Conservation (phyloP, 176 grass and related monocot species). For the Eremochloa ophiuroides region DNA sequence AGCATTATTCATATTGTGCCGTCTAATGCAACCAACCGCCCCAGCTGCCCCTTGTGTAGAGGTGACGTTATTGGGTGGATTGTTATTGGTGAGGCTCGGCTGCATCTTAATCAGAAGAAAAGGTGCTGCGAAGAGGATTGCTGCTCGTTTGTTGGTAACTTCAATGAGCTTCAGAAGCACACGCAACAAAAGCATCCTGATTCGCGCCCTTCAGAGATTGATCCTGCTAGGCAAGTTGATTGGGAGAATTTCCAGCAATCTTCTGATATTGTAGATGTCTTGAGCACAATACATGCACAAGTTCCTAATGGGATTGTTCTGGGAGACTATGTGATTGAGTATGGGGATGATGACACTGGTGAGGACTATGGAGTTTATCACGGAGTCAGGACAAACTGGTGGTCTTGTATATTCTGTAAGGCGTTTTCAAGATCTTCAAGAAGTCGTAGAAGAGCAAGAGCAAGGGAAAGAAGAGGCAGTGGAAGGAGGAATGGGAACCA, state of each 20-base stretch:
- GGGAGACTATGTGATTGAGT: constrained; percentile 97
- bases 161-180: constrained; percentile 87
- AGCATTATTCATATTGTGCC: constrained; percentile 72
- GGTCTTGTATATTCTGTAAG: constrained; percentile 85
- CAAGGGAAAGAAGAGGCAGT: constrained; percentile 41
- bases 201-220: constrained; percentile 88
- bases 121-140: constrained; percentile 78
- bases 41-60: constrained; percentile 80
- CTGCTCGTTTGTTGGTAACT: constrained; percentile 75
- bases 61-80: constrained; percentile 92
- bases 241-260: constrained; percentile 99
- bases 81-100: constrained; percentile 66
- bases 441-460: constrained; percentile 55
- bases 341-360: constrained; percentile 84
- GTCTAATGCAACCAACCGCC: constrained; percentile 54
- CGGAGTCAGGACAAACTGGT: constrained; percentile 70
- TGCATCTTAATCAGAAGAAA: constrained; percentile 84
- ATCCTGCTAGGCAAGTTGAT: constrained; percentile 75
- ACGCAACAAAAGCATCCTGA: constrained; percentile 82
- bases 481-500: constrained; percentile 55
- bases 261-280: constrained; percentile 93
- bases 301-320: constrained; percentile 87
- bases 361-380: constrained; percentile 74
- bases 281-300: constrained; percentile 92
- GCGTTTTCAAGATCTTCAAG: constrained; percentile 76